A percentile compares a stretch with the other conserved stretches of the same genome.
Evolutionary conservation across 805 yeast genomes (phyloP).

Genomic region (Suhomyces sp.): DNA sequence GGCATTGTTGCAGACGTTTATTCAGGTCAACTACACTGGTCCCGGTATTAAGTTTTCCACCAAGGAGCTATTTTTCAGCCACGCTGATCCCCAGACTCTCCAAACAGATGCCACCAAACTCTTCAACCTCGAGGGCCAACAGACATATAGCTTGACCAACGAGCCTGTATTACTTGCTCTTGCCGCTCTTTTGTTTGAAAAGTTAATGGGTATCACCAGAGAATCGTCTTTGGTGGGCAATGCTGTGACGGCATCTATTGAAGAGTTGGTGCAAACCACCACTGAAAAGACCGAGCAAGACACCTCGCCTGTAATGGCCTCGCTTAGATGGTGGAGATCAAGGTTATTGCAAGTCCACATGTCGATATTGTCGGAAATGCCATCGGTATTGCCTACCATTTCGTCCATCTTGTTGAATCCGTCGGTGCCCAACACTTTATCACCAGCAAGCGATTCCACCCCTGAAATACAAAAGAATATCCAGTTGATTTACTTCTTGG

Average conservation of each 20-base stretch:
- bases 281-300: conserved; percentile 3
- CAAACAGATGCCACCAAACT: conserved; percentile 35
- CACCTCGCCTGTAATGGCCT: conserved; percentile 36
- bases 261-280: conserved; percentile 19
- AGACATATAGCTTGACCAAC: conserved; percentile 54
- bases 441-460: conserved; percentile 30
- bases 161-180: conserved; percentile 36
- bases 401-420: conserved; percentile 40
- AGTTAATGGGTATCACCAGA: conserved; percentile 38
- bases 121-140: conserved; percentile 62
- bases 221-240: conserved; percentile 41
- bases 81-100: conserved; percentile 15
- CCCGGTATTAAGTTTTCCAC: conserved; percentile 52
- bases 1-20: conserved; percentile 61
- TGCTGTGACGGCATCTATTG: conserved; percentile 19
- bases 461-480: conserved; percentile 33
- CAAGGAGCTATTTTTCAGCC: conserved; percentile 25
- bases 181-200: conserved; percentile 31
- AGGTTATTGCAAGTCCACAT: conserved; percentile 64
- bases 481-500: conserved; percentile 55
- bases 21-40: conserved; percentile 81
- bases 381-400: conserved; percentile 46
- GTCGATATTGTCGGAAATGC: conserved; percentile 61
- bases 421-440: conserved; percentile 24
- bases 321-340: conserved; percentile 72